A percentile compares a stretch with the other conserved stretches of the same genome.
Conservation (phyloP, 305 asterid species). For the Fraxinus latifolia region DNA sequence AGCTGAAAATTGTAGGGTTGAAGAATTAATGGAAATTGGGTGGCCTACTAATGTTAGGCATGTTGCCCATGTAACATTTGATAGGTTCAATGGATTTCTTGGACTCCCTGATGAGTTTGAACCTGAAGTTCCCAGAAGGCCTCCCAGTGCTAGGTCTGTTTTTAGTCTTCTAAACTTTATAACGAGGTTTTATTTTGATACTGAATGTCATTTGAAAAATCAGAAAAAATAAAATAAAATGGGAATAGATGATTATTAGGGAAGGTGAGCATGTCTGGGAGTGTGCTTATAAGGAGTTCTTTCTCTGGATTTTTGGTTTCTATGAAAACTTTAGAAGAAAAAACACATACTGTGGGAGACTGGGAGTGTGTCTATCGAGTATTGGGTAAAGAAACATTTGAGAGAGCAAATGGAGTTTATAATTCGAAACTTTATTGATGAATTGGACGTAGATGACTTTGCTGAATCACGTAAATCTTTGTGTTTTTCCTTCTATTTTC, state of each 20-base stretch:
- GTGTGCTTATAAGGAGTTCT: neutral
- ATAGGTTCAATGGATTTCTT: conserved; percentile 83
- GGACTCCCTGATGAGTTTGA: conserved; percentile 94
- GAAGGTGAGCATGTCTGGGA: neutral
- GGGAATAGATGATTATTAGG: neutral
- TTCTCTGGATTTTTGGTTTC: neutral
- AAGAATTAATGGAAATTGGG: conserved; percentile 68
- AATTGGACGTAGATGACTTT: neutral
- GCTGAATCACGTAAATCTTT: neutral
- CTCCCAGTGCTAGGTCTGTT: conserved; percentile 90
- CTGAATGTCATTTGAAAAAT: neutral
- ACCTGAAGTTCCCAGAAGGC: conserved; percentile 81
- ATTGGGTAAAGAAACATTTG: neutral
- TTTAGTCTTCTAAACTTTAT: neutral
- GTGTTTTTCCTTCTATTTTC: neutral
- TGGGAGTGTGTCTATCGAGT: neutral
- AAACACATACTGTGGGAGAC: neutral
- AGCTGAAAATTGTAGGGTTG: conserved; percentile 29
- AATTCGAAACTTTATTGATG: neutral
- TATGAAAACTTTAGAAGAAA: neutral
- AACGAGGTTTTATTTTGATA: neutral
- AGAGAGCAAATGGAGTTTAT: neutral
- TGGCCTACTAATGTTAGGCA: conserved; percentile 84
- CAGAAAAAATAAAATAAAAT: no score
- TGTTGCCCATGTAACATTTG: conserved; percentile 93